These are phyloP conservation scores for Neonectria punicea DNA, from an alignment of 2,329 filamentous ascomycete genomes.

Conservation along the genomic window DNA sequence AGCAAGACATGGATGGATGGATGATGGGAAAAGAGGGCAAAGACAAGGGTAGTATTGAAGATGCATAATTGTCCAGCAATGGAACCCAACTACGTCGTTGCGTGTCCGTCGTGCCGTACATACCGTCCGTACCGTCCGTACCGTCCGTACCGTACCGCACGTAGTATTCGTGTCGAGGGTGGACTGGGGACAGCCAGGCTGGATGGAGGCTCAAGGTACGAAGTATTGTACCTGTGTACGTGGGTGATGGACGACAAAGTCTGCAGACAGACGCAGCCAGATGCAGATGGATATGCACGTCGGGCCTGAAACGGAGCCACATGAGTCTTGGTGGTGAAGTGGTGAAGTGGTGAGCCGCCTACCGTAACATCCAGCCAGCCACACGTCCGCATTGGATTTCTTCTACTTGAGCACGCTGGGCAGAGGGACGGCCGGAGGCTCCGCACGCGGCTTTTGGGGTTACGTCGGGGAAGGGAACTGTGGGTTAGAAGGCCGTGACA, in stretches of 20 bases:
- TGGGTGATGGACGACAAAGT: not conserved
- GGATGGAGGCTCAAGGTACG: not conserved
- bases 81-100: not conserved
- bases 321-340: not conserved
- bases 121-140: not conserved
- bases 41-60: not conserved
- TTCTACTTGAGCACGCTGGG: conserved; percentile 8
- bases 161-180: not conserved
- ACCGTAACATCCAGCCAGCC: conserved; percentile 11
- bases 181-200: not conserved
- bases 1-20: not conserved
- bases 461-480: not conserved
- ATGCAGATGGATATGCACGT: conserved; percentile 5
- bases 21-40: not conserved
- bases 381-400: conserved; percentile 11
- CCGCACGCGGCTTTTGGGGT: conserved; percentile 4
- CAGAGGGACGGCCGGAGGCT: not conserved
- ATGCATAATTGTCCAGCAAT: not conserved
- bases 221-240: too few species aligned
- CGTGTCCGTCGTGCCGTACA: not conserved
- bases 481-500: conserved; percentile 5
- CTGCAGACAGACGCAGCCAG: not conserved
- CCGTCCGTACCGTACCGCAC: not conserved
- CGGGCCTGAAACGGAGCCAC: conserved; percentile 19
- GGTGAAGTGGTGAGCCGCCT: conserved; percentile 13